Base-by-base conservation (phyloP, 83 land plant genomes). In the Thuja plicata region DNA sequence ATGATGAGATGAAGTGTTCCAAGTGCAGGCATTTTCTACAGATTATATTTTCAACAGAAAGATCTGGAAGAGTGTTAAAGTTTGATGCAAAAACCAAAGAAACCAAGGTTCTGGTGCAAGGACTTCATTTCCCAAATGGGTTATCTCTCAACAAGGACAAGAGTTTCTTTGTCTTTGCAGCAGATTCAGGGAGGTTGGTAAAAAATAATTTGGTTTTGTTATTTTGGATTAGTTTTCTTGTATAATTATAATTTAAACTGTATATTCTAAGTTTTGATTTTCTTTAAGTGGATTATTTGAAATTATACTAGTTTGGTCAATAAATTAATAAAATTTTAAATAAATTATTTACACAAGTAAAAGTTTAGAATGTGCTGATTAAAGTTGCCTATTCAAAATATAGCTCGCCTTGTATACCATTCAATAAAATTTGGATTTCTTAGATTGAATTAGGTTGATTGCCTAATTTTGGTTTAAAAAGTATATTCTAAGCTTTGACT, bases 101-200 rank as follows among this genome's bases (percentile, higher is more conserved):
- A 83, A 89, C 90, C 9, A 84, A 88, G 12, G 95, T 96, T n/a
- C 85, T 96, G 78, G 86, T 92, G 16, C 48, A 78, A 5, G 94
- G 91, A 32, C 88, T 96, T 43, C 85, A 89, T 0, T 93, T 95
- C 87, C 92, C 98, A 41, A 96, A 96, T 87, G 98, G 98, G 1
- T 91, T 96, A 0, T 92, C 96, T 21, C 86, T 96, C 5, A 95
- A 95, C 92, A 92, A 92, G 55, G 97, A 96, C 71, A 84, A 87
- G 3, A 91, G 93, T 24, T 95, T 90, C 62, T 79, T 95, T 5
- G 88, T 96, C 13, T 85, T 92, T 24, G 92, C 94, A 0, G 95
- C 94, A 52, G 90, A 66, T 66, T 66, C 97, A 40, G 80, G 84
- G 45, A 87, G 48, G 88, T 50, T 62, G 50, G 66, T 35, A 89